These are phyloP conservation scores for Penicillium concentricum DNA, from an alignment of 2,329 filamentous ascomycete genomes.

Conservation along the genomic window DNA sequence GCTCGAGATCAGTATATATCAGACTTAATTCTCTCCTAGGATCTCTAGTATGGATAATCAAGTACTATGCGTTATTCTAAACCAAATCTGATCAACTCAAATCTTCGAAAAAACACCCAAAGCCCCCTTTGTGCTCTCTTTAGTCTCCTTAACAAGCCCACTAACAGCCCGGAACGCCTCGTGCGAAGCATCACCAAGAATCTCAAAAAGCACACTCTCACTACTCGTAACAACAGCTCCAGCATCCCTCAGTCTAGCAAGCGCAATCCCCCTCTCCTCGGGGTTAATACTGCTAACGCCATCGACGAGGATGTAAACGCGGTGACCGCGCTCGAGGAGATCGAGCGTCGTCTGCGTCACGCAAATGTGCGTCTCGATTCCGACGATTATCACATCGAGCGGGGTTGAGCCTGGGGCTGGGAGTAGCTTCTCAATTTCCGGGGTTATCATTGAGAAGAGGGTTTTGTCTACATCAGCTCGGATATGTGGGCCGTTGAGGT, in stretches of 20 bases:
- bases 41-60: not conserved
- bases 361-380: constrained; percentile 93
- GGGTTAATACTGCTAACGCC: constrained; percentile 84
- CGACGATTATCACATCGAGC: constrained; percentile 72
- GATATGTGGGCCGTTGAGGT: constrained; percentile 46
- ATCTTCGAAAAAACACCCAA: constrained; percentile 66
- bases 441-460: constrained; percentile 81
- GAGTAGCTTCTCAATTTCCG: constrained; percentile 55
- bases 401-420: constrained; percentile 35
- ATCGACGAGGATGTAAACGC: constrained; percentile 84
- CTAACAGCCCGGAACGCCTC: constrained; percentile 70
- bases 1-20: not conserved
- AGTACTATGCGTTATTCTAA: too few relatives aligned
- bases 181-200: constrained; percentile 75
- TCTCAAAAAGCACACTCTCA: constrained; percentile 88
- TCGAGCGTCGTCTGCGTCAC: constrained; percentile 90
- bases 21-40: not conserved
- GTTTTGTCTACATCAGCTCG: constrained; percentile 76
- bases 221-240: constrained; percentile 80
- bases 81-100: constrained; percentile 22
- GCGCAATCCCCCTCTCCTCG: constrained; percentile 75
- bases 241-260: constrained; percentile 71
- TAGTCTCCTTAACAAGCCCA: constrained; percentile 74
- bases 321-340: constrained; percentile 69
- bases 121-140: constrained; percentile 66